Percentiles rank a stretch among this genome's conserved stretches.
Conservation (phyloP, 805 yeast genomes). For the Candida schatavii region DNA sequence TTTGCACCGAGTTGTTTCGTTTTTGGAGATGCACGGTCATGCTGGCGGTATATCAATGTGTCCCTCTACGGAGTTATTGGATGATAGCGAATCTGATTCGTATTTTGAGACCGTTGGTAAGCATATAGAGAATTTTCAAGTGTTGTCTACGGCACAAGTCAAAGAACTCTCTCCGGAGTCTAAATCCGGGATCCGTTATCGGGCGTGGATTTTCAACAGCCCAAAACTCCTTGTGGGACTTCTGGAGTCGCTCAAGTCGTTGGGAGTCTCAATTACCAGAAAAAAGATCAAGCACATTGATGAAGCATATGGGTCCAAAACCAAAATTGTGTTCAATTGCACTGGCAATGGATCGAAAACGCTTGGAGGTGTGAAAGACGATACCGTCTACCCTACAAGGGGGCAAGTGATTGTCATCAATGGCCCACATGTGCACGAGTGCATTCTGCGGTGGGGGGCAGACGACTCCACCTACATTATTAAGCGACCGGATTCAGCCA, state of each 20-base stretch:
- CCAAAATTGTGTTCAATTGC: slow-evolving; percentile 22
- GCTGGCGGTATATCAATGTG: slow-evolving; percentile 1
- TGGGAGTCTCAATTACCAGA: slow-evolving; percentile 13
- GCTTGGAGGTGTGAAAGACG: slow-evolving; percentile 20
- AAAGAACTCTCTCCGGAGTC: neutral
- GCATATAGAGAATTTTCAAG: slow-evolving; percentile 6
- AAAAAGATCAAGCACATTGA: slow-evolving; percentile 12
- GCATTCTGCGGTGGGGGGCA: slow-evolving; percentile 18
- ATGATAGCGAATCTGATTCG: slow-evolving; percentile 2
- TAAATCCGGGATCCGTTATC: slow-evolving; percentile 6
- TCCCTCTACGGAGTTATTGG: slow-evolving; percentile 7
- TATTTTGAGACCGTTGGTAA: slow-evolving; percentile 4
- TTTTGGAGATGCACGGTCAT: slow-evolving; percentile 4
- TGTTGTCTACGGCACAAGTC: neutral
- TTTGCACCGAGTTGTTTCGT: slow-evolving; percentile 4
- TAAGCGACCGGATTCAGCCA: slow-evolving; percentile 19
- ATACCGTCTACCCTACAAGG: slow-evolving; percentile 17
- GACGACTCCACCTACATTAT: slow-evolving; percentile 21
- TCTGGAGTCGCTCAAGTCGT: slow-evolving; percentile 8
- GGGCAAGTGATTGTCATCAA: slow-evolving; percentile 26
- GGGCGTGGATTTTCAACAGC: slow-evolving; percentile 17
- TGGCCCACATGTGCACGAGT: slow-evolving; percentile 24
- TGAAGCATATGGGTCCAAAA: slow-evolving; percentile 13
- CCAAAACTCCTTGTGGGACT: slow-evolving; percentile 17
- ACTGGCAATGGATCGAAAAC: slow-evolving; percentile 23